A percentile compares a stretch with the other conserved stretches of the same genome.
Conservation (phyloP, 495 filamentous ascomycete species). For the Cercophora sp. region DNA sequence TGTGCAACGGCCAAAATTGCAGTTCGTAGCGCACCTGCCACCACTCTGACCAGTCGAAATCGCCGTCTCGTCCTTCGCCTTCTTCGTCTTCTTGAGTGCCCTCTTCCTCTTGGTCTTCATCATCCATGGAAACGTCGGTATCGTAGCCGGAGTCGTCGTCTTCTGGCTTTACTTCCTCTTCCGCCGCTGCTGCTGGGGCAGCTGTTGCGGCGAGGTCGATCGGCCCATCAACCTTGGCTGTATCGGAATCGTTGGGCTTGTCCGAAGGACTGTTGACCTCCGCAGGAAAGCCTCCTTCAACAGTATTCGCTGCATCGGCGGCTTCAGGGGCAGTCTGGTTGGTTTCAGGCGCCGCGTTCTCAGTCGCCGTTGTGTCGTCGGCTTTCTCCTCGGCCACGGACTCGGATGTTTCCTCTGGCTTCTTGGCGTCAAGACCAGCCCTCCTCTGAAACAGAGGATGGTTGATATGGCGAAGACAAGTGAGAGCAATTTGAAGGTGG, state of each 20-base stretch:
- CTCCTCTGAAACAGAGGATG: conserved; percentile 20
- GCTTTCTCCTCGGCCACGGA: no score
- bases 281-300: no score
- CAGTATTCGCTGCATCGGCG: no score
- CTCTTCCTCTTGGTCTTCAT: conserved; percentile 4
- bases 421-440: conserved; percentile 5
- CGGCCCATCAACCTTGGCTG: no score
- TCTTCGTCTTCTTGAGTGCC: neutral
- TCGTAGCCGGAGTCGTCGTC: conserved; percentile 2
- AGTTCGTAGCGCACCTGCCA: conserved; percentile 18
- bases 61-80: neutral
- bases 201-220: neutral
- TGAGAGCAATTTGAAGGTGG: conserved; percentile 19
- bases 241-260: no score
- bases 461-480: conserved; percentile 26
- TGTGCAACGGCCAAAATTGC: conserved; percentile 20
- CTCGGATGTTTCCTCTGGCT: no score
- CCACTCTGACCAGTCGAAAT: neutral
- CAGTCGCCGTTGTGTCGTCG: no score
- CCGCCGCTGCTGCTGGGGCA: neutral
- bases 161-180: neutral
- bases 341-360: no score
- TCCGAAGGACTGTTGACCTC: no score
- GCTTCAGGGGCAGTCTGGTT: neutral
- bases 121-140: conserved; percentile 12